Percentiles rank a stretch among this genome's conserved stretches.
These are phyloP conservation scores for Kazachstania psychrophila DNA, from an alignment of 805 yeast genomes.

Conservation along the genomic window DNA sequence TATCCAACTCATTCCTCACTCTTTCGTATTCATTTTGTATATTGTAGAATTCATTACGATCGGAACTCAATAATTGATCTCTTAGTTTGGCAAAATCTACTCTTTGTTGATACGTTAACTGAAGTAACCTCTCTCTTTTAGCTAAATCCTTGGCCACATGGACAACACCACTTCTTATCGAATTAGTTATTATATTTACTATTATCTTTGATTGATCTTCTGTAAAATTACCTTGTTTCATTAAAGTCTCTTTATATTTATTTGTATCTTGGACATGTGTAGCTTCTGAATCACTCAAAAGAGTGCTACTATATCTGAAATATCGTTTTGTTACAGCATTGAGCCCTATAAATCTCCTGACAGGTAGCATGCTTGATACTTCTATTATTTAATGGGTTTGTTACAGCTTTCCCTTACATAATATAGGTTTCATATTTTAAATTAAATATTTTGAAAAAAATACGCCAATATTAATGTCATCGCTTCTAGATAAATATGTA, in stretches of 20 bases:
- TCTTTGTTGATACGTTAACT: constrained; percentile 87
- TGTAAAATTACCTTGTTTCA: constrained; percentile 58
- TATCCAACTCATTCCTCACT: constrained; percentile 74
- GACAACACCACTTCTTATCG: constrained; percentile 71
- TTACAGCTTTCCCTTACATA: no score
- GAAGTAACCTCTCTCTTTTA: constrained; percentile 72
- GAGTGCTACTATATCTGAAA: constrained; percentile 8
- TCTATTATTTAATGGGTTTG: no score
- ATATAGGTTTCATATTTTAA: no score
- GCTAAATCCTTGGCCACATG: constrained; percentile 70
- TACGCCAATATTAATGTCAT: no score
- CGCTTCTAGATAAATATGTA: no score
- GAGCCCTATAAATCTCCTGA: not conserved
- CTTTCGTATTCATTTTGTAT: constrained; percentile 83
- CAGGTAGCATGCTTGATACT: not conserved
- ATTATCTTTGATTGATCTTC: constrained; percentile 73
- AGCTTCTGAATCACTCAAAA: constrained; percentile 15
- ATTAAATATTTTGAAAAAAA: no score
- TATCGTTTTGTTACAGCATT: constrained; percentile 1
- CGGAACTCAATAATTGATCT: constrained; percentile 84
- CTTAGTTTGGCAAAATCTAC: constrained; percentile 93
- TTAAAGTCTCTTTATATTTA: constrained; percentile 53
- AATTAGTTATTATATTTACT: constrained; percentile 59
- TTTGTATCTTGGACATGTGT: constrained; percentile 61
- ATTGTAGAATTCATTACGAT: constrained; percentile 72